Evolutionary conservation across 73 alveolate genomes (phyloP).

Genomic region (Paramecium caudatum): DNA sequence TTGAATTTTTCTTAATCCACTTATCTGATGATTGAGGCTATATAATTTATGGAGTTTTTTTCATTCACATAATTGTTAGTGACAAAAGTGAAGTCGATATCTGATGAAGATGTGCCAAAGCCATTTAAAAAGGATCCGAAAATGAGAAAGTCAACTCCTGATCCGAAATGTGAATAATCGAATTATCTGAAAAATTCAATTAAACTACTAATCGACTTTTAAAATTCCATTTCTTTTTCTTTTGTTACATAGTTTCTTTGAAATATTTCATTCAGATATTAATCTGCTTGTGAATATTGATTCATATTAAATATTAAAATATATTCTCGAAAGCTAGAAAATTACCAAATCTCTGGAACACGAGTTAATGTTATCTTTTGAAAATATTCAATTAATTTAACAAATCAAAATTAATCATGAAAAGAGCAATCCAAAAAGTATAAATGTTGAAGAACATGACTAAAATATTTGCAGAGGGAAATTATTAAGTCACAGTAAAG

Average conservation of each 20-base stretch:
- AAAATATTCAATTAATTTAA: no score
- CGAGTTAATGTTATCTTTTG: no score
- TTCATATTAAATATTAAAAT: no score
- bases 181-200: background rate
- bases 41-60: background rate
- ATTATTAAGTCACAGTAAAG: conserved; percentile 26
- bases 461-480: conserved; percentile 41
- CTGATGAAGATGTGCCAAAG: background rate
- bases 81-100: conserved; percentile 24
- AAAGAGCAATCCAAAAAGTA: conserved; percentile 53
- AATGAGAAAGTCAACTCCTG: background rate
- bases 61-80: conserved; percentile 36
- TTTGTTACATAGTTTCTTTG: background rate
- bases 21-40: background rate
- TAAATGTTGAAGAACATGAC: conserved; percentile 38
- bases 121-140: conserved; percentile 43
- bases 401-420: no score
- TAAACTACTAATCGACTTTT: background rate
- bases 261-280: no score
- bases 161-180: background rate
- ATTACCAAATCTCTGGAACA: no score
- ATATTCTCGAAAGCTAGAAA: no score
- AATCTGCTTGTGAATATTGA: no score
- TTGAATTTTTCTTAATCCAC: background rate
- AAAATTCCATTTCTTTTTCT: background rate